These are phyloP conservation scores for Nemania sp. DNA, from an alignment of 2,329 filamentous ascomycete genomes.

Conservation along the genomic window DNA sequence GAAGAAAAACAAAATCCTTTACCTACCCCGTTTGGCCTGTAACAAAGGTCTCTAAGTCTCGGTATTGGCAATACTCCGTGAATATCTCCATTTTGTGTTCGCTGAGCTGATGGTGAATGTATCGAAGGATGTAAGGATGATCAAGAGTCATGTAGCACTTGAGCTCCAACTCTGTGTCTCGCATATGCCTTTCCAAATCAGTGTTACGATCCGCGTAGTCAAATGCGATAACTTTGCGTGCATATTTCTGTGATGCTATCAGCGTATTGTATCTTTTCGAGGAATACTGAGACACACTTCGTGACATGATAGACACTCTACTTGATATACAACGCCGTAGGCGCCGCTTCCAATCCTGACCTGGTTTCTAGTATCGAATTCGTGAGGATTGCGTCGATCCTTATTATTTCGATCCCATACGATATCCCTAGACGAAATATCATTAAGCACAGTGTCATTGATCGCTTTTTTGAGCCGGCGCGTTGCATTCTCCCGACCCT, in stretches of 20 bases:
- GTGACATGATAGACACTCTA: not conserved
- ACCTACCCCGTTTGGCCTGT: too few relatives aligned
- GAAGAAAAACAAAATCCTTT: too few relatives aligned
- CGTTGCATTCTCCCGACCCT: not conserved
- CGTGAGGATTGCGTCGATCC: too few relatives aligned
- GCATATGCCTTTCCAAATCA: not conserved
- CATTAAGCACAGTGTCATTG: too few relatives aligned
- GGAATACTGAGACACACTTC: not conserved
- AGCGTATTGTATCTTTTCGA: too few relatives aligned
- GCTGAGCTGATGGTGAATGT: not conserved
- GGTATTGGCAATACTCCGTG: not conserved
- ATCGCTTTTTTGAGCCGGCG: not conserved
- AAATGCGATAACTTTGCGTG: not conserved
- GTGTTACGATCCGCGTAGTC: not conserved
- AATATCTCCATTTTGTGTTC: not conserved
- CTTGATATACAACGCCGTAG: not conserved
- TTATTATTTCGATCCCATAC: too few relatives aligned
- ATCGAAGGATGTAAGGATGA: not conserved
- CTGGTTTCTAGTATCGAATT: too few relatives aligned
- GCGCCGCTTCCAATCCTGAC: too few relatives aligned
- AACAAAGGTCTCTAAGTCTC: not conserved
- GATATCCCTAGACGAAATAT: too few relatives aligned
- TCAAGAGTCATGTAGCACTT: not conserved
- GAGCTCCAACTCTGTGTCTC: not conserved
- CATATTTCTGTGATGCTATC: not conserved